These are phyloP conservation scores for Penicillium atrosanguineum DNA, from an alignment of 495 filamentous ascomycete genomes.

Conservation along the genomic window DNA sequence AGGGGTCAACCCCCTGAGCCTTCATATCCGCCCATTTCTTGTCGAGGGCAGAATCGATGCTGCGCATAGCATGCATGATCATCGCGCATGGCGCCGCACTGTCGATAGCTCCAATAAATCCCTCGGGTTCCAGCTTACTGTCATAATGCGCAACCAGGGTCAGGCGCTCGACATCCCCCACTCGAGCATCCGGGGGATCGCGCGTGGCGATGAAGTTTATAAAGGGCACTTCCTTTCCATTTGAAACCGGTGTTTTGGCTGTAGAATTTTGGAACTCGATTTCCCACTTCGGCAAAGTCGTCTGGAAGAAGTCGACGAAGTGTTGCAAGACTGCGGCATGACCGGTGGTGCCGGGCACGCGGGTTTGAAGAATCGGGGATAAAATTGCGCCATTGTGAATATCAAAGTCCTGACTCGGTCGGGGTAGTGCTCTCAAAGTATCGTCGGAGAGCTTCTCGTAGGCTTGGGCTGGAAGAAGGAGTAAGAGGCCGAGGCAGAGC, in stretches of 20 bases:
- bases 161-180: constrained; percentile 73
- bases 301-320: constrained; percentile 75
- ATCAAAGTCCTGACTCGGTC: constrained; percentile 74
- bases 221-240: constrained; percentile 71
- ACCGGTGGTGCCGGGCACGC: constrained; percentile 82
- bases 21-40: constrained; percentile 76
- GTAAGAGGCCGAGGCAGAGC: constrained; percentile 27
- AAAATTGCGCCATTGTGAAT: constrained; percentile 71
- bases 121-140: constrained; percentile 73
- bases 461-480: constrained; percentile 41
- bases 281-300: constrained; percentile 72
- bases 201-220: constrained; percentile 82
- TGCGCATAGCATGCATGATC: constrained; percentile 80
- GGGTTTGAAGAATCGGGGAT: constrained; percentile 85
- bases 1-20: constrained; percentile 48
- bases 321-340: constrained; percentile 74
- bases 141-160: constrained; percentile 96
- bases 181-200: constrained; percentile 76
- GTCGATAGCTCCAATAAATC: constrained; percentile 92
- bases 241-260: constrained; percentile 70
- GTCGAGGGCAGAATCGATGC: constrained; percentile 73
- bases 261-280: constrained; percentile 85
- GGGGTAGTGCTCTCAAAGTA: constrained; percentile 64
- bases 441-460: constrained; percentile 74
- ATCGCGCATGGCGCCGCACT: constrained; percentile 93